Conservation (phyloP, 768 basidiomycete genomes). For the Podaxis pistillaris region DNA sequence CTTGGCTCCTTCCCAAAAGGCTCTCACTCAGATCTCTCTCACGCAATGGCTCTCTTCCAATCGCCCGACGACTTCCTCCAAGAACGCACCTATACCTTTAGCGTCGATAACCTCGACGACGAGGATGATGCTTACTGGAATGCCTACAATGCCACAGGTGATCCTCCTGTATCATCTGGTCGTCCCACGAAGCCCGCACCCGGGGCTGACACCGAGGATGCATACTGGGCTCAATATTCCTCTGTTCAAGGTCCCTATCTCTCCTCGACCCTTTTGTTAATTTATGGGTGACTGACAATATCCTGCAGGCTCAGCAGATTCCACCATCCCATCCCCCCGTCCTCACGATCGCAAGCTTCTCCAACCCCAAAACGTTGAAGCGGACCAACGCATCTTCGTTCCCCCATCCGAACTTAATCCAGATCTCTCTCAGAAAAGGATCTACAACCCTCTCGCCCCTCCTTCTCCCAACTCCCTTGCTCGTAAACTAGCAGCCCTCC, state of each 20-base stretch:
- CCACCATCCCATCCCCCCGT: slow-evolving; percentile 58
- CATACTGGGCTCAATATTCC: slow-evolving; percentile 77
- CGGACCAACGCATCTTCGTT: slow-evolving; percentile 29
- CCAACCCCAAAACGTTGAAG: slow-evolving; percentile 12
- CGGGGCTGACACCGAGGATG: slow-evolving; percentile 45
- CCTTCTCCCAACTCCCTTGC: slow-evolving; percentile 41
- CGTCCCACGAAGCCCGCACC: slow-evolving; percentile 18
- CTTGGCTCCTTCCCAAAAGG: slow-evolving; percentile 69
- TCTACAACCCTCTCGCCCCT: slow-evolving; percentile 39
- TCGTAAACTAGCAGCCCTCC: slow-evolving; percentile 37
- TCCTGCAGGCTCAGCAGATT: slow-evolving; percentile 64
- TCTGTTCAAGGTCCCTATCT: slow-evolving; percentile 58
- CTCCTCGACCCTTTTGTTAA: neutral
- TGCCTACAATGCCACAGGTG: slow-evolving; percentile 48
- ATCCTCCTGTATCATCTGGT: slow-evolving; percentile 20
- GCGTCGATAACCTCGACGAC: slow-evolving; percentile 29
- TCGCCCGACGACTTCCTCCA: slow-evolving; percentile 33
- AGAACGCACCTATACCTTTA: slow-evolving; percentile 21
- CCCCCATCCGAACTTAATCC: slow-evolving; percentile 28
- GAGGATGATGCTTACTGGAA: slow-evolving; percentile 67
- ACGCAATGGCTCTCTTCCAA: slow-evolving; percentile 24
- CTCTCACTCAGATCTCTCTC: slow-evolving; percentile 29
- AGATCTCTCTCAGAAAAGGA: slow-evolving; percentile 23
- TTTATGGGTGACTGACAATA: slow-evolving; percentile 5
- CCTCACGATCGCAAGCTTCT: slow-evolving; percentile 26